A percentile compares a stretch with the other conserved stretches of the same genome.
These are phyloP conservation scores for Sanguinoderma infundibulare DNA, from an alignment of 1,284 basidiomycete genomes.

Conservation along the genomic window DNA sequence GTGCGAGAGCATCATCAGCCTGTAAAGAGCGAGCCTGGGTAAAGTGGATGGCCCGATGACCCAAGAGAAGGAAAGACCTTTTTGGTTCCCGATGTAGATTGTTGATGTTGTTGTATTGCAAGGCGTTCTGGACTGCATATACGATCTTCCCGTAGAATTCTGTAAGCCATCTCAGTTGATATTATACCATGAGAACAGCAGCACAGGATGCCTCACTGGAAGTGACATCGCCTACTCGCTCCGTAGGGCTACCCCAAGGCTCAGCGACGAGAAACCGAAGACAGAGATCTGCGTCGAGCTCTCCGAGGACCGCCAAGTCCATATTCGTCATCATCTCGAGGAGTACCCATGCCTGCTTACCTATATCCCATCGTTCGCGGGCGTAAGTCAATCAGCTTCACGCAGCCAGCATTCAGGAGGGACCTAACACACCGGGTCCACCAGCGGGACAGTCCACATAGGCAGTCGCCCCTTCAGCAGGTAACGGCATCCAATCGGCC, in stretches of 20 bases:
- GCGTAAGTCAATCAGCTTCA: neutral
- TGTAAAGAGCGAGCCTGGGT: slow-evolving; percentile 18
- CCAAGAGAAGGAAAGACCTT: slow-evolving; percentile 35
- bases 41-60: neutral
- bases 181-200: neutral
- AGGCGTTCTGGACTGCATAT: slow-evolving; percentile 36
- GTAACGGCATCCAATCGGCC: slow-evolving; percentile 49
- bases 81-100: slow-evolving; percentile 18
- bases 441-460: slow-evolving; percentile 20
- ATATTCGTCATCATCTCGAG: slow-evolving; percentile 68
- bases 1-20: slow-evolving; percentile 48
- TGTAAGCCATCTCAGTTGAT: slow-evolving; percentile 15
- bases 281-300: slow-evolving; percentile 45
- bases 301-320: slow-evolving; percentile 51
- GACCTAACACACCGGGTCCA: slow-evolving; percentile 43
- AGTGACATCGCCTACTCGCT: slow-evolving; percentile 45
- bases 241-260: slow-evolving; percentile 38
- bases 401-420: slow-evolving; percentile 14
- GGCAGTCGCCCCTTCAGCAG: slow-evolving; percentile 1
- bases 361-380: slow-evolving; percentile 18
- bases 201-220: slow-evolving; percentile 33
- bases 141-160: slow-evolving; percentile 45
- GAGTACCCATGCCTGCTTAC: slow-evolving; percentile 52
- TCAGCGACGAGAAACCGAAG: slow-evolving; percentile 40
- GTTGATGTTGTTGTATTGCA: slow-evolving; percentile 26